Base-by-base conservation (phyloP, 345 rosid genomes). In the Conringia planisiliqua region DNA sequence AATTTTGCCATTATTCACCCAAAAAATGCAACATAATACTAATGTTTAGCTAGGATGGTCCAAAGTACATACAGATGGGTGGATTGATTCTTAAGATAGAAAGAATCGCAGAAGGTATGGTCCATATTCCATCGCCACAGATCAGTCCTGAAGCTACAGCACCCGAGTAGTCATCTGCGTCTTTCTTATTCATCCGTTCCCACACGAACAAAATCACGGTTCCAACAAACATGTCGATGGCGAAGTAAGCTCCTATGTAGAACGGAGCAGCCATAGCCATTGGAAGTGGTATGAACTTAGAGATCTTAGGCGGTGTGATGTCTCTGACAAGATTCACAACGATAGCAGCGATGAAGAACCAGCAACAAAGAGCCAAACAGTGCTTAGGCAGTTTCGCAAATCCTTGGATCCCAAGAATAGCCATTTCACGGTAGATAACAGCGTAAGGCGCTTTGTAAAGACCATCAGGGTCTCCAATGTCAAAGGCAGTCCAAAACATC, bases 401-500 rank as follows among this genome's bases (percentile, higher is more conserved):
- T 0, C 80, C 75, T 7, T 62, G 29, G 0, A 63, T 48, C 0
- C 80, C 75, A 1, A 76, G 32, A 30, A 76, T 62, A 51, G 96
- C 92, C 89, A 92, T 87, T 73, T 90, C 92, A 38, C 90, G 82
- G 77, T 79, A 88, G 26, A 90, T 86, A 17, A 87, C 91, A 0
- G 92, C 90, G 42, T 85, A 88, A 26, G 96, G 92, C 14, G 94
- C 94, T 70, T 83, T 88, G 82, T 82, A 90, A 1, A 90, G 82
- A 61, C 96, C 89, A 55, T 88, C 86, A 13, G 91, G 89, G 13
- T 85, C 83, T 7, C 96, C 96, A 7, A 89, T 73, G 10, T 88
- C 92, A 16, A 88, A 92, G 33, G 96, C 92, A 40, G 82, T 85
- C 92, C 89, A 89, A 77, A 85, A 87, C 74, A 90, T 30, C 94